Evolutionary conservation across 2,329 filamentous ascomycete species (phyloP).

Genomic region (Fusarium sp.): DNA sequence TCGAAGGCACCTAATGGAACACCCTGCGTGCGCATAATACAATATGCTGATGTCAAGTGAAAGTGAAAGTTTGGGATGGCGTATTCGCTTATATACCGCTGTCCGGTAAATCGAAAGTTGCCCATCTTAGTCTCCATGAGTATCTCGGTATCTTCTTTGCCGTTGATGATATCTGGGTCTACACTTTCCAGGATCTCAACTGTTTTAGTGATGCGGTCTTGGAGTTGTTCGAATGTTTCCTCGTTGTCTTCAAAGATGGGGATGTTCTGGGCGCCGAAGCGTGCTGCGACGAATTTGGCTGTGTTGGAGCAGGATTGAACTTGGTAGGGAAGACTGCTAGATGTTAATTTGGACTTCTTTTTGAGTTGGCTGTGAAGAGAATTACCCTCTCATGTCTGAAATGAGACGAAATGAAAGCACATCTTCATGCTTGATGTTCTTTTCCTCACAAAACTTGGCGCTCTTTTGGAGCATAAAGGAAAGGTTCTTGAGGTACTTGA

Average conservation of each 20-base stretch:
- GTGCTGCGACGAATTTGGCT: conserved; percentile 39
- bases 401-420: conserved; percentile 39
- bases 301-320: conserved; percentile 47
- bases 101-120: conserved; percentile 48
- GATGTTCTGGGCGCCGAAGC: conserved; percentile 32
- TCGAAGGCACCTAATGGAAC: conserved; percentile 70
- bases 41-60: conserved; percentile 68
- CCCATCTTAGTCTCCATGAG: conserved; percentile 45
- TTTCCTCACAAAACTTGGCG: conserved; percentile 35
- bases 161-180: conserved; percentile 40
- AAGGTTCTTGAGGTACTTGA: conserved; percentile 48
- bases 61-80: conserved; percentile 71
- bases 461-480: conserved; percentile 44
- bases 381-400: conserved; percentile 41
- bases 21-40: conserved; percentile 66
- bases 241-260: conserved; percentile 45
- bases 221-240: conserved; percentile 49
- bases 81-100: conserved; percentile 58
- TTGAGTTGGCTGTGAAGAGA: fast-evolving
- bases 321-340: conserved; percentile 37
- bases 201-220: conserved; percentile 45
- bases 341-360: neutral
- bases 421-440: conserved; percentile 38
- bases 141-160: conserved; percentile 43
- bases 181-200: conserved; percentile 49